Base-by-base conservation (phyloP, 2,329 filamentous ascomycete genomes). In the Aspergillus puulaauensis region DNA sequence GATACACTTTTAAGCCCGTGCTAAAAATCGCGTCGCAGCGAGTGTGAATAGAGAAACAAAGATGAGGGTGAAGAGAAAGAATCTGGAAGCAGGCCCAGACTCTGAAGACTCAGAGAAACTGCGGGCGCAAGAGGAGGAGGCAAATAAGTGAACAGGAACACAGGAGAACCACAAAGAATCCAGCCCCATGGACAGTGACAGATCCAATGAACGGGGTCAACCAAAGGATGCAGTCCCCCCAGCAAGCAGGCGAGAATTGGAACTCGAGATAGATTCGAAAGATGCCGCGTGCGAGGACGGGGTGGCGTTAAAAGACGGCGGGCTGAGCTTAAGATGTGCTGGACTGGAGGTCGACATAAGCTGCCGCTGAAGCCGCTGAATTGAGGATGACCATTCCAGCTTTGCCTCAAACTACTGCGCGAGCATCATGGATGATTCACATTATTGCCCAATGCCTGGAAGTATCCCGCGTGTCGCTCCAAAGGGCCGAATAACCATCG, bases 341-440 rank as follows among this genome's bases (percentile, higher is more conserved):
- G 12, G 47, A 31, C 27, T 52, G 41, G 54, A 7, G 24, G 49
- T 52, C 50, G 58, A 57, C 61, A 54, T 57, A 56, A 61, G 56
- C 57, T 64, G 58, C 62, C 61, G 62, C 62, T 61, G 61, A 63
- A 58, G 52, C 62, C 61, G 61, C 62, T 64, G 61, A 43, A 58
- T 58, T 31, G 27, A 31, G 27, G 27, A 31, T 31, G 27, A 31
- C 27, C 27, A 31, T 31, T 31, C 27, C 27, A 31, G 27, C 27
- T 31, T 31, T 31, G 27, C 27, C 27, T 31, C 27, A 7, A 31
- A 31, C 27, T 31, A 31, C 27, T 31, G 27, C 27, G 27, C 27
- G 9, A 31, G 27, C 27, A 31, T 31, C 27, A 31, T 31, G 27
- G 27, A 31, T 31, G 27, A 31, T 31, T 31, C 27, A 31, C 27